Conservation (phyloP, 2,329 filamentous ascomycete genomes). For the Cytospora leucostoma region DNA sequence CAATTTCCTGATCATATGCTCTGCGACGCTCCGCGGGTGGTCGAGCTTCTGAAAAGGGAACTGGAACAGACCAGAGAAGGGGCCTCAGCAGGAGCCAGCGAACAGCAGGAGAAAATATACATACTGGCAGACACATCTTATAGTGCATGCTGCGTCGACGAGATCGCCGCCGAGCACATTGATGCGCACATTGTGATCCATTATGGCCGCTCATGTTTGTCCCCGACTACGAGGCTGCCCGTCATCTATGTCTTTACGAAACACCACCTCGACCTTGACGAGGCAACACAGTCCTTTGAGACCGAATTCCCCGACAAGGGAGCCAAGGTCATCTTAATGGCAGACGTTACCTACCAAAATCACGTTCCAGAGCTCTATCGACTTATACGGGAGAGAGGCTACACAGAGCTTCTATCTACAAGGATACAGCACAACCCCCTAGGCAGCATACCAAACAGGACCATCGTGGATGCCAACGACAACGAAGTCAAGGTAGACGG, state of each 20-base stretch:
- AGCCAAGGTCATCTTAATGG: conserved; percentile 75
- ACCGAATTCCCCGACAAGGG: conserved; percentile 65
- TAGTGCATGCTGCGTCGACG: conserved; percentile 94
- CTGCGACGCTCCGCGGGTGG: conserved; percentile 78
- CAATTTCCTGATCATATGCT: conserved; percentile 97
- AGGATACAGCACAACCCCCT: conserved; percentile 75
- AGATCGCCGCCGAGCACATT: conserved; percentile 92
- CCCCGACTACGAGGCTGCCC: conserved; percentile 81
- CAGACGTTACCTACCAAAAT: conserved; percentile 82
- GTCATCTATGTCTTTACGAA: conserved; percentile 90
- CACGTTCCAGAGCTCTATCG: conserved; percentile 65
- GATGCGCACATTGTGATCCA: conserved; percentile 90
- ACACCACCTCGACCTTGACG: conserved; percentile 64
- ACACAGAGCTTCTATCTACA: conserved; percentile 68
- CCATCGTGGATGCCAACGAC: conserved; percentile 44
- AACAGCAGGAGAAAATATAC: conserved; percentile 56
- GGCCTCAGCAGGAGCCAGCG: not conserved
- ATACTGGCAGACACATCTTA: conserved; percentile 96
- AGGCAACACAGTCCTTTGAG: conserved; percentile 62
- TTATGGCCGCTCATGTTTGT: conserved; percentile 90
- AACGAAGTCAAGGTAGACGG: conserved; percentile 42
- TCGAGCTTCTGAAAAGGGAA: conserved; percentile 56
- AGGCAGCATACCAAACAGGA: conserved; percentile 82
- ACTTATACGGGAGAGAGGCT: conserved; percentile 63
- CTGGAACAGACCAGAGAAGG: conserved; percentile 32